Conservation (phyloP, 176 grass and related monocot genomes). For the Carex parvula region DNA sequence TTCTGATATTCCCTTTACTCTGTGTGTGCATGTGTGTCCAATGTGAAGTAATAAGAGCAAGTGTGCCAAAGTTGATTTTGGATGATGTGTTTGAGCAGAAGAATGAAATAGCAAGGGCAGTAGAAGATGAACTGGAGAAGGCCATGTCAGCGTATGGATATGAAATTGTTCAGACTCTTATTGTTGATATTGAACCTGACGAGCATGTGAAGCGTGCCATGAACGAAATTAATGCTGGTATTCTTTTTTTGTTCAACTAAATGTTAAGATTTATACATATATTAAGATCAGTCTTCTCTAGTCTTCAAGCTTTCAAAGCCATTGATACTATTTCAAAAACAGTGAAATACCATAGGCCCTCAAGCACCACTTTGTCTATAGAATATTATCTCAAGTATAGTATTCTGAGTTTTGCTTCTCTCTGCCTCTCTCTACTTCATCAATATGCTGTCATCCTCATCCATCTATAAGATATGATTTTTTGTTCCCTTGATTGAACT, state of each 20-base stretch:
- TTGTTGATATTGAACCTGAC: constrained; percentile 78
- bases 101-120: constrained; percentile 65
- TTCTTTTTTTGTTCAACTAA: background rate
- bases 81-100: constrained; percentile 85
- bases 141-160: constrained; percentile 43
- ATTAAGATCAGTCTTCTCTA: background rate
- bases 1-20: background rate
- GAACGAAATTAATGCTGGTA: constrained; percentile 92
- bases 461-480: background rate
- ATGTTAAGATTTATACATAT: background rate
- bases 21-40: background rate
- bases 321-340: too few species aligned
- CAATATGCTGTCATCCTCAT: background rate
- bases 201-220: constrained; percentile 60
- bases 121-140: constrained; percentile 85
- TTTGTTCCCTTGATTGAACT: background rate
- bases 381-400: background rate
- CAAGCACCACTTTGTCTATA: background rate
- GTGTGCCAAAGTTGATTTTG: constrained; percentile 59
- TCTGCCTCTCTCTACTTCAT: background rate
- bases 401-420: background rate
- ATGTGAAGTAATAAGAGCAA: constrained; percentile 72
- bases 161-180: constrained; percentile 48
- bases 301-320: background rate
- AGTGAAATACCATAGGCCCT: too few species aligned